These are phyloP conservation scores for Metarhizium rileyi DNA, from an alignment of 2,329 filamentous ascomycete species.

Conservation along the genomic window DNA sequence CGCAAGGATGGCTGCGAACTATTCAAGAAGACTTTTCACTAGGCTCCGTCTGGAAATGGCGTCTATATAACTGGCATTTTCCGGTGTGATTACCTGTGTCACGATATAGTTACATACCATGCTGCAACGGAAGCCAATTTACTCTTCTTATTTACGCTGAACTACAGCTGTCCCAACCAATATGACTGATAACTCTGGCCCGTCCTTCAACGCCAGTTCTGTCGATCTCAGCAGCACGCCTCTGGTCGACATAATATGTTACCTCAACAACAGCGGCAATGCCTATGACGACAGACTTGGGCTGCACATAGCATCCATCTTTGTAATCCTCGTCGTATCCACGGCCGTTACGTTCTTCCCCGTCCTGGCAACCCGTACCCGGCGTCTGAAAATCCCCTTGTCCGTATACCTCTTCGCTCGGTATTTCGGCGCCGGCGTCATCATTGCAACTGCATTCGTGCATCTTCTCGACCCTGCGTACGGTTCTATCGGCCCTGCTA, in stretches of 20 bases:
- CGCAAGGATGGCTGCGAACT: no score
- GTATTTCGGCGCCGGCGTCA: conserved; percentile 89
- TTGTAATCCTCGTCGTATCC: conserved; percentile 71
- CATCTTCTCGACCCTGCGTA: conserved; percentile 77
- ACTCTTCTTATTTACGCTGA: no score
- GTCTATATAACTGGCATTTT: no score
- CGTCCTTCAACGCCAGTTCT: conserved; percentile 49
- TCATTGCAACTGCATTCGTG: conserved; percentile 87
- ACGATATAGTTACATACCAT: no score
- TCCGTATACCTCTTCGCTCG: conserved; percentile 78
- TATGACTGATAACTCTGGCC: conserved; percentile 18
- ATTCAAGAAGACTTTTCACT: no score
- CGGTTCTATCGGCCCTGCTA: conserved; percentile 45
- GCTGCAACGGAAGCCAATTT: no score
- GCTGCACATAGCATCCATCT: conserved; percentile 74
- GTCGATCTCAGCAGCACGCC: conserved; percentile 48
- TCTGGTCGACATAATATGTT: conserved; percentile 34
- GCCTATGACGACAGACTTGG: conserved; percentile 53
- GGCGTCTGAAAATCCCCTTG: conserved; percentile 52
- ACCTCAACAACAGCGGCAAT: conserved; percentile 33
- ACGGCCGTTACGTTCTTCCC: conserved; percentile 64
- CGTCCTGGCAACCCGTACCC: conserved; percentile 53
- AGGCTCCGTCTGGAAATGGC: no score
- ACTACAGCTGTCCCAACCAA: no score
- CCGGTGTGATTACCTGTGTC: no score